phyloP scores from a whole-genome alignment of 2,329 filamentous ascomycete species.

The Corynespora cassiicola region DNA sequence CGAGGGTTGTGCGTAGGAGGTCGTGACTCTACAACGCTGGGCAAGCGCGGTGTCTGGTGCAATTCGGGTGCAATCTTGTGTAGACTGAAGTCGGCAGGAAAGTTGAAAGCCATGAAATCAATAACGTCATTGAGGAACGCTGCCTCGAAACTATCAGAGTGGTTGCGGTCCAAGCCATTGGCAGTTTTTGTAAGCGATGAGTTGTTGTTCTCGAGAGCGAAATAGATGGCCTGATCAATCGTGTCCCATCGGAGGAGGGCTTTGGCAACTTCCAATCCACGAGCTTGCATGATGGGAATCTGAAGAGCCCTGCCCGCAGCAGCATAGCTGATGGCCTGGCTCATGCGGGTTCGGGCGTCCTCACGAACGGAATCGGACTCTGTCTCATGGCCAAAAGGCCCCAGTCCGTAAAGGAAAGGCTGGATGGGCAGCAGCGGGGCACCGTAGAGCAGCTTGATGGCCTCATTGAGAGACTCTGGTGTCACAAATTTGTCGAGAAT shows the following conservation, averaged over 20 bases:
- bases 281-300: slow-evolving; percentile 61
- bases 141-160: slow-evolving; percentile 63
- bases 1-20: slow-evolving; percentile 56
- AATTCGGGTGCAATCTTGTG: slow-evolving; percentile 58
- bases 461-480: slow-evolving; percentile 39
- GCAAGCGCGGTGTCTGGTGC: slow-evolving; percentile 56
- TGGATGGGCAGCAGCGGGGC: slow-evolving; percentile 35
- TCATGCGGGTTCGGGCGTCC: slow-evolving; percentile 44
- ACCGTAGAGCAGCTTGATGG: slow-evolving; percentile 45
- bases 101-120: slow-evolving; percentile 66
- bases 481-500: slow-evolving; percentile 34
- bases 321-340: slow-evolving; percentile 63
- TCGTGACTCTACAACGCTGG: slow-evolving; percentile 42
- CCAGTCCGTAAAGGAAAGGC: slow-evolving; percentile 36
- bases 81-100: slow-evolving; percentile 67
- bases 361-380: slow-evolving; percentile 26
- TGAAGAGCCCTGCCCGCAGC: slow-evolving; percentile 67
- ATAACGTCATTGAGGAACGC: slow-evolving; percentile 62
- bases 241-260: slow-evolving; percentile 68
- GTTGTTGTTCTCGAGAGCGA: slow-evolving; percentile 58
- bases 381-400: slow-evolving; percentile 29
- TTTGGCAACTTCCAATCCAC: slow-evolving; percentile 66
- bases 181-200: slow-evolving; percentile 13
- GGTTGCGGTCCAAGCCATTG: slow-evolving; percentile 22
- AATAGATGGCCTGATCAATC: slow-evolving; percentile 66